Base-by-base conservation (phyloP, 306 rosid genomes). In the Pueraria montana region DNA sequence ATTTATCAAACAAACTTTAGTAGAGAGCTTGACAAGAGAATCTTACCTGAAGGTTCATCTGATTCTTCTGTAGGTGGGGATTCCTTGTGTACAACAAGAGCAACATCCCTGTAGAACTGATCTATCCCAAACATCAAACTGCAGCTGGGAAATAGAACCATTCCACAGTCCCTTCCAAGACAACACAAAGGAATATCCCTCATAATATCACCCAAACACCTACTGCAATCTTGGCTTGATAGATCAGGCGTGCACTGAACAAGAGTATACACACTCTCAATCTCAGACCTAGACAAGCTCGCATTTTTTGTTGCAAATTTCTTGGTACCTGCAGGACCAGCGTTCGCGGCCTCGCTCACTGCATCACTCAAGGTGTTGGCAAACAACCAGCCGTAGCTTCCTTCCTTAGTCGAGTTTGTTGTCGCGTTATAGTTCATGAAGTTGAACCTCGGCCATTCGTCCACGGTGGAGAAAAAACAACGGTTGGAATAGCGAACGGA, bases 141-240 rank as follows among this genome's bases (percentile, higher is more conserved):
- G 32, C 83, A 80, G n/a, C 84, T 80, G 1, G 84, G 84, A 70
- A 26, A 38, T 26, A 80, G 36, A 58, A 80, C 78, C 78, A 80
- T 80, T 42, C 84, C 78, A 32, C 84, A 62, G 1, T 58, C 17
- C 18, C 24, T 68, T 68, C 70, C 83, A 0, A 68, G 58, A 12
- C 84, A 80, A 21, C 78, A 80, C 23, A 56, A 2, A 21, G 71
- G 49, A 26, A 80, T 56, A 11, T 26, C 59, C 0, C 8, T 52
- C 72, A 70, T 70, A 38, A 80, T 45, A 80, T 80, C 84, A 48
- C 59, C n/a, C 49, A 80, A n/a, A 71, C 78, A 70, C 45, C n/a
- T 27, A 0, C 24, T 45, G 50, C 72, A 80, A 80, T 80, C 78
- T 43, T 74, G 17, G 24, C 26, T 18, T 26, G 50, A 17, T 77